These are phyloP conservation scores for Tympanopsis confertula DNA, from an alignment of 2,329 filamentous ascomycete genomes.

Conservation along the genomic window DNA sequence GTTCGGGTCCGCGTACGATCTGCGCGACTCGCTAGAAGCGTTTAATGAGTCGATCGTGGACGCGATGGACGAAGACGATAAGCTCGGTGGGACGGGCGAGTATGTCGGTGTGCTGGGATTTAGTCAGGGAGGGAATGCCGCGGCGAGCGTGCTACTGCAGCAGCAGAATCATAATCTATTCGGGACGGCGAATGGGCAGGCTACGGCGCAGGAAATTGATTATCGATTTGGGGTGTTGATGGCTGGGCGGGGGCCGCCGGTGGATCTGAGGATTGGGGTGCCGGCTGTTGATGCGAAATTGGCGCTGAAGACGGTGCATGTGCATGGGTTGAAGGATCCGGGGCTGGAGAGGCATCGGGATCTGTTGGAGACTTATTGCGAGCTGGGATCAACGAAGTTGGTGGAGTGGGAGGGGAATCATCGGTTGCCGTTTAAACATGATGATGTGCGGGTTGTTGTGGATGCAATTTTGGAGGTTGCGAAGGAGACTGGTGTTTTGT, in stretches of 20 bases:
- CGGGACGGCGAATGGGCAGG: conserved; percentile 11
- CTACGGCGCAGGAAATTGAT: conserved; percentile 2
- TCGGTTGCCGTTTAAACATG: conserved; percentile 55
- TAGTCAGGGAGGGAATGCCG: conserved; percentile 54
- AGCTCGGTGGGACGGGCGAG: conserved; percentile 28
- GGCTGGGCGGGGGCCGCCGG: conserved; percentile 47
- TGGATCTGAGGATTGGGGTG: conserved; percentile 35
- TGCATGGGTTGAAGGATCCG: conserved; percentile 51
- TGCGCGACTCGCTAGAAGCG: too few species aligned
- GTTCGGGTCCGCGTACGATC: too few species aligned
- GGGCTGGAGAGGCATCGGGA: conserved; percentile 46
- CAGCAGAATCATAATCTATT: conserved; percentile 40
- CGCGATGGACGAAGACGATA: conserved; percentile 38
- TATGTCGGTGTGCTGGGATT: conserved; percentile 55
- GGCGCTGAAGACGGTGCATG: conserved; percentile 53
- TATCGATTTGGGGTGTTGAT: conserved; percentile 52
- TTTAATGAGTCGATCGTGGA: conserved; percentile 20
- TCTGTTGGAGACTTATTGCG: conserved; percentile 46
- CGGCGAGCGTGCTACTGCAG: conserved; percentile 43
- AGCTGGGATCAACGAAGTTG: conserved; percentile 36
- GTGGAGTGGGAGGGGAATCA: conserved; percentile 68
- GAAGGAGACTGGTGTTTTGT: conserved; percentile 28
- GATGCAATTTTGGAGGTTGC: conserved; percentile 38
- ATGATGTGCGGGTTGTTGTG: conserved; percentile 48
- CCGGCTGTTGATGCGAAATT: conserved; percentile 25